Evolutionary conservation across 495 filamentous ascomycete genomes (phyloP).

Genomic region (Neurospora sp.): DNA sequence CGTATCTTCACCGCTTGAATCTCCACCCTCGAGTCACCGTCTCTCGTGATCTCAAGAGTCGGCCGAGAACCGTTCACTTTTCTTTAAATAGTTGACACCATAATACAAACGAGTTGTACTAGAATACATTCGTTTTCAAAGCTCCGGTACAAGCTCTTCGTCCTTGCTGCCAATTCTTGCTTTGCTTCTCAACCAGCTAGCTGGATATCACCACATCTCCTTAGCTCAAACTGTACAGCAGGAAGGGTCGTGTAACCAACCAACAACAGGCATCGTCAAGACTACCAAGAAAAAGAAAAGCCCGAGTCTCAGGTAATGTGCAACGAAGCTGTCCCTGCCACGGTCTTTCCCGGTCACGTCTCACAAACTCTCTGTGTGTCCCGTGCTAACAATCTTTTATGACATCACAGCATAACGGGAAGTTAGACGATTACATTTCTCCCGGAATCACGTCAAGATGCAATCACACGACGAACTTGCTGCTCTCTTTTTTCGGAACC

Average conservation of each 20-base stretch:
- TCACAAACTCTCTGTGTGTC: not conserved
- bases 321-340: not conserved
- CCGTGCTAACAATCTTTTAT: not conserved
- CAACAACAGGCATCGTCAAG: not conserved
- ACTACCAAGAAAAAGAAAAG: not conserved
- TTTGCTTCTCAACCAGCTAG: not conserved
- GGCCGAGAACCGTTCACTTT: not conserved
- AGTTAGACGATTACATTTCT: not conserved
- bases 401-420: not conserved
- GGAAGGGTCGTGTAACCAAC: not conserved
- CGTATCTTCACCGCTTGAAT: not conserved
- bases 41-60: not conserved
- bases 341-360: not conserved
- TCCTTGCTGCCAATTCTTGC: not conserved
- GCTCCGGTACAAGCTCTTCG: not conserved
- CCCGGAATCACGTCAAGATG: constrained; percentile 25
- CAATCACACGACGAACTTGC: constrained; percentile 56
- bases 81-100: not conserved
- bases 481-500: constrained; percentile 54
- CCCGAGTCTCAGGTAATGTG: not conserved
- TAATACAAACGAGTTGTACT: not conserved
- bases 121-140: not conserved
- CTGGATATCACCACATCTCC: not conserved
- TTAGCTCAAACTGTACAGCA: not conserved
- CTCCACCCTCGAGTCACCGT: not conserved